Evolutionary conservation across 1,139 yeast species (phyloP).

Genomic region (Hansenula sp.): DNA sequence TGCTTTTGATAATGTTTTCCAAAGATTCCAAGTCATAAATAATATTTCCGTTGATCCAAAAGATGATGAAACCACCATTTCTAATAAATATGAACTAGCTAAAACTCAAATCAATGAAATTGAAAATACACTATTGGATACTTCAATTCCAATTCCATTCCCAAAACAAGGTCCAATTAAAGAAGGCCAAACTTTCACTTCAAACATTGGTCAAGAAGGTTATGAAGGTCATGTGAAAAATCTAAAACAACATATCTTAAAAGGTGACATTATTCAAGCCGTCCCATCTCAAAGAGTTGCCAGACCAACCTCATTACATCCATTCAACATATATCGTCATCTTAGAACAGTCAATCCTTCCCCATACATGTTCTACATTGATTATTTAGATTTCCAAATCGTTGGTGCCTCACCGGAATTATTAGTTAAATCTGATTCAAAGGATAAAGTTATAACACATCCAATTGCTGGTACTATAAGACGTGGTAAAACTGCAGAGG

Average conservation of each 20-base stretch:
- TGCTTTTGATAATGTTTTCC: conserved; percentile 92
- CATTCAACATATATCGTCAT: conserved; percentile 93
- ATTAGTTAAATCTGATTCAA: conserved; percentile 72
- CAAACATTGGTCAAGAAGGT: conserved; percentile 92
- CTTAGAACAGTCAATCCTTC: conserved; percentile 95
- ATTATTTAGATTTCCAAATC: conserved; percentile 85
- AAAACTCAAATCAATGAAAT: conserved; percentile 52
- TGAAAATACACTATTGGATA: conserved; percentile 46
- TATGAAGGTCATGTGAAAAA: conserved; percentile 76
- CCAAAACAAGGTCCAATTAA: conserved; percentile 75
- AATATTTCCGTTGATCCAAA: conserved; percentile 52
- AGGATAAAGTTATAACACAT: conserved; percentile 80
- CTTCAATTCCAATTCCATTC: conserved; percentile 35
- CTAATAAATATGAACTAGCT: conserved; percentile 54
- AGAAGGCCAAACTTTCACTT: conserved; percentile 59
- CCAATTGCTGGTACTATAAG: conserved; percentile 96
- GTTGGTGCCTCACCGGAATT: conserved; percentile 98
- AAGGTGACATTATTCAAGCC: conserved; percentile 95
- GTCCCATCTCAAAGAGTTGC: conserved; percentile 97
- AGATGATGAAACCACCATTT: conserved; percentile 38
- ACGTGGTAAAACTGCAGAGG: conserved; percentile 87
- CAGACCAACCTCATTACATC: conserved; percentile 91
- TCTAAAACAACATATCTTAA: conserved; percentile 75
- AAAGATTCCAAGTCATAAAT: conserved; percentile 84
- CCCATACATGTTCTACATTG: conserved; percentile 92